Evolutionary conservation across 495 filamentous ascomycete genomes (phyloP), one percentile per base, ranked within the genome.

Genomic region (Aspergillus sparsus): DNA sequence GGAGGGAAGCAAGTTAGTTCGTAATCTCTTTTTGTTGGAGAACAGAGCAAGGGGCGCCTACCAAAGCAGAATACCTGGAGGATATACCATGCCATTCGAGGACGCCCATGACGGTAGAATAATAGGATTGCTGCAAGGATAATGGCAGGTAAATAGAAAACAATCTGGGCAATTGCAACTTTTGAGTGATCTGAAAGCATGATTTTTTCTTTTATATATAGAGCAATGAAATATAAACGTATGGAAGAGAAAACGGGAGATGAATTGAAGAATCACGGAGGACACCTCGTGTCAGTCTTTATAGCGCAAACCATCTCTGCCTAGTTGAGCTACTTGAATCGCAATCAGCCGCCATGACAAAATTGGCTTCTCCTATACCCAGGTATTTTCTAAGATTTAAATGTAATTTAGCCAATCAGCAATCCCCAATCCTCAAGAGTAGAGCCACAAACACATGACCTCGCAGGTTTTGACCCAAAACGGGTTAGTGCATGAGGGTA

Each of bases 181-280:
- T 63, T 65, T 3, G 60, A 65, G 34, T 69, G 69, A 53, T 58
- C 51, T 31, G 64, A 64, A 31, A 69, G 51, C 67, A 69, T 71
- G 35, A 34, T 66, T 47, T 47, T 47, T 66, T 47, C 18, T 47
- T 47, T 5, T 13, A 46, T 45, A 16, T 16, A 16, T 12, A 5
- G 7, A 16, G 11, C 16, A 16, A 41, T 3, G 8, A 41, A 8
- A 16, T 5, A 16, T 0, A 46, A 16, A n/a, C 15, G 6, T 16
- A 4, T 3, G 11, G 42, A 46, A 13, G 42, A 8, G 42, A 46
- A 6, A 16, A 8, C 18, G 42, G 7, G 0, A 46, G 18, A 15
- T 8, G 0, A 46, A 15, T 46, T 12, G 42, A 5, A 5, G 7
- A 8, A 16, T 5, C 13, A 46, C 3, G 13, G 42, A 7, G 8